These are phyloP conservation scores for Fusarium verticillioides DNA, from an alignment of 2,329 filamentous ascomycete species.

Conservation along the genomic window DNA sequence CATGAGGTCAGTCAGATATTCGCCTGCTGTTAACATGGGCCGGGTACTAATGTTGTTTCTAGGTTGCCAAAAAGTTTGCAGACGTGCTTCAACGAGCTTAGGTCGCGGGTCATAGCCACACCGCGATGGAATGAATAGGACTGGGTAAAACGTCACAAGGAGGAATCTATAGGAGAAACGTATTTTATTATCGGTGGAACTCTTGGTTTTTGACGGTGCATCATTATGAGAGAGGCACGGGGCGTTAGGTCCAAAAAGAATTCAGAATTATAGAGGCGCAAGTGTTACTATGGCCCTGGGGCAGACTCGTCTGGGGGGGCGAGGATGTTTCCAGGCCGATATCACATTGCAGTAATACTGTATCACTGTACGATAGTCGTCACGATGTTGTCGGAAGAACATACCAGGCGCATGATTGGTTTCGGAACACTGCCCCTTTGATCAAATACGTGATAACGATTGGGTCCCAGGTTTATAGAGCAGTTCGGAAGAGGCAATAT, in stretches of 20 bases:
- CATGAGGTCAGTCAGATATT: constrained; percentile 74
- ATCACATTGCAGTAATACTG: constrained; percentile 49
- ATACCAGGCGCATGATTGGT: constrained; percentile 43
- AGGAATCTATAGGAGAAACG: constrained; percentile 25
- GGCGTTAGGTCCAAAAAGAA: constrained; percentile 45
- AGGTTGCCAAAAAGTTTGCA: constrained; percentile 53
- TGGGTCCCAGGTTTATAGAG: not conserved
- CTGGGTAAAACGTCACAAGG: constrained; percentile 28
- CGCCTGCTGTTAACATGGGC: no score
- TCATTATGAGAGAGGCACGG: constrained; percentile 29
- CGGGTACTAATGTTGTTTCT: constrained; percentile 16
- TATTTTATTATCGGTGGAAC: constrained; percentile 31
- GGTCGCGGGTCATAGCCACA: constrained; percentile 7
- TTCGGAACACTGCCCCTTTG: constrained; percentile 13
- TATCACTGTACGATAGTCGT: constrained; percentile 53
- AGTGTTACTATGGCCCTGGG: constrained; percentile 26
- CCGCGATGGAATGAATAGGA: constrained; percentile 1
- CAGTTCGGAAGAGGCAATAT: not conserved
- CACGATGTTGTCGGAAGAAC: constrained; percentile 44
- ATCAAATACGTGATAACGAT: not conserved
- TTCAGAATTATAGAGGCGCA: constrained; percentile 45
- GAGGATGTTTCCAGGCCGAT: constrained; percentile 16
- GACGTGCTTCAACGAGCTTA: constrained; percentile 51
- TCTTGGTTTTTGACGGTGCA: constrained; percentile 42
- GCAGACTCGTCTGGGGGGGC: constrained; percentile 45